Base-by-base conservation (phyloP, 768 basidiomycete species). In the Sarcodon sp. region DNA sequence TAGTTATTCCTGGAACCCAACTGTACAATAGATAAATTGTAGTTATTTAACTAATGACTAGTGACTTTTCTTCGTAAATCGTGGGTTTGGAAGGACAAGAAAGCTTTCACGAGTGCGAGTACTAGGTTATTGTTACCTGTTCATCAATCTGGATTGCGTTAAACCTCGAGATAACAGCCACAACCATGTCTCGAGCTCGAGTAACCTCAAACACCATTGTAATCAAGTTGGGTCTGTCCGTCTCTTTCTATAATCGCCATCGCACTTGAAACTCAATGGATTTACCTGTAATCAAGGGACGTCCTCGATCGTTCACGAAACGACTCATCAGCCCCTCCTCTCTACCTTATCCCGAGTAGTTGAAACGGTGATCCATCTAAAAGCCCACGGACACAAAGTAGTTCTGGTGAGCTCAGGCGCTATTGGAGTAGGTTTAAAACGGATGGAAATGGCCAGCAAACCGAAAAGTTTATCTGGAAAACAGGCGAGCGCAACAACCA, bases 381-480 rank as follows among this genome's bases (percentile, higher is more conserved):
- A 82, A 43, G 67, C 70, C 5, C 69, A 82, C 38, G 94, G 94
- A 0, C 94, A 99, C 67, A 86, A 91, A 57, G 88, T 98, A 47
- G 88, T 98, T 4, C 78, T 99, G 9, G 91, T 96, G 50, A 91
- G 87, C 57, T 96, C 92, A 16, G 96, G 96, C 1, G 96, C 96
- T n/a, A 97, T 98, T 50, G 96, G 84, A 0, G 89, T 98, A 13
- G 96, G 96, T 0, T 63, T 98, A 51, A 83, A 91, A 61, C 74
- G 92, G 36, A 98, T 99, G 96, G 73, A 80, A 34, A 65, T 96
- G 51, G 71, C 80, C 10, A 80, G 75, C 46, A 71, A 77, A 47
- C 89, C 92, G 3, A 94, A 93, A 56, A 83, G 74, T 51, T 66
- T 99, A 16, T 81, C 85, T 2, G 88, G 88, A 45, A 96, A 93